Percentiles rank a stretch among this genome's conserved stretches.
phyloP scores from a whole-genome alignment of 1,284 basidiomycete genomes.

The Irpex sp. region DNA sequence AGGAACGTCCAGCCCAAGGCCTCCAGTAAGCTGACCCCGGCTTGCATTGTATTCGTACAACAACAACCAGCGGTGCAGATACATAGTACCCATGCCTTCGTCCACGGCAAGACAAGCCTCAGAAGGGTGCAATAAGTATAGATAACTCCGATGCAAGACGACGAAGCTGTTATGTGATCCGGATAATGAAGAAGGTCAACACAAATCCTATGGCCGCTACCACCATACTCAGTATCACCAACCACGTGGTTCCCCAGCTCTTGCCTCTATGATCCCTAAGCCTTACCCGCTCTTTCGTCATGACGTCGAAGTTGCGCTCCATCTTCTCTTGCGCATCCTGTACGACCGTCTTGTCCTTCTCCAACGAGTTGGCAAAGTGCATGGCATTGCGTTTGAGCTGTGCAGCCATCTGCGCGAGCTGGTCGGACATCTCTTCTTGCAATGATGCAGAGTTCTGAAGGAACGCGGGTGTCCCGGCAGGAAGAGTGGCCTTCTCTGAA shows the following conservation, averaged over 20 bases:
- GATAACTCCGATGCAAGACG: neutral
- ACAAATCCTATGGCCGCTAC: slow-evolving; percentile 63
- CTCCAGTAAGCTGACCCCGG: too few relatives aligned
- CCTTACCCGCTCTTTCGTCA: slow-evolving; percentile 62
- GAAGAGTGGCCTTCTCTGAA: slow-evolving; percentile 19
- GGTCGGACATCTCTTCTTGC: slow-evolving; percentile 70
- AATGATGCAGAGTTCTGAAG: slow-evolving; percentile 56
- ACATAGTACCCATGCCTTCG: too few relatives aligned
- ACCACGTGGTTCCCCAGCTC: slow-evolving; percentile 69
- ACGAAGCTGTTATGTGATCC: slow-evolving; percentile 40
- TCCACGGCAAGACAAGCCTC: too few relatives aligned
- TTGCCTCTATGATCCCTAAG: slow-evolving; percentile 63
- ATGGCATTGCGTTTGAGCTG: slow-evolving; percentile 74
- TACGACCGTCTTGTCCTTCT: slow-evolving; percentile 61
- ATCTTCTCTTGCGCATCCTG: slow-evolving; percentile 62
- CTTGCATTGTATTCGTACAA: too few relatives aligned
- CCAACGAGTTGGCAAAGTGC: slow-evolving; percentile 64
- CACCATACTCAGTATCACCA: slow-evolving; percentile 58
- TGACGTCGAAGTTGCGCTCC: slow-evolving; percentile 64
- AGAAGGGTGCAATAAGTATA: too few relatives aligned
- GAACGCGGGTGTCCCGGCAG: slow-evolving; percentile 36
- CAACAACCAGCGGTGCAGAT: too few relatives aligned
- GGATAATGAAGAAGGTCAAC: slow-evolving; percentile 69
- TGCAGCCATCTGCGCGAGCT: slow-evolving; percentile 74
- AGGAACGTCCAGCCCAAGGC: neutral